phyloP scores from a whole-genome alignment of 192 early-diverging fungal genomes.

The Coemansia erecta region DNA sequence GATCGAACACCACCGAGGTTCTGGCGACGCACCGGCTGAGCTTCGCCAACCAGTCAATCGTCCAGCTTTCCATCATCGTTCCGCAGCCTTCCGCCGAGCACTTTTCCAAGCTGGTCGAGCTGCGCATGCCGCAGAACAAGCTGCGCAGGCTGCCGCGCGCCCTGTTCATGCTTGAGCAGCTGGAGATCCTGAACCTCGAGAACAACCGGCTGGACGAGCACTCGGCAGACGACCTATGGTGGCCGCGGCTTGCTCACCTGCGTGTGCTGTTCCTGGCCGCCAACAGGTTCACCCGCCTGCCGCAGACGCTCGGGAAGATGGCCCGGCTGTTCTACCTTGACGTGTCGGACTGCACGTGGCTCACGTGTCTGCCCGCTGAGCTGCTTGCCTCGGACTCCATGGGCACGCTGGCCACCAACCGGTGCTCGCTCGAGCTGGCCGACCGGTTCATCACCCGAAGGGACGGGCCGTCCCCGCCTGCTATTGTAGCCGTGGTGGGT shows the following conservation, averaged over 20 bases:
- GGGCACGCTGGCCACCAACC: conserved; percentile 30
- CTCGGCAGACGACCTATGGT: conserved; percentile 11
- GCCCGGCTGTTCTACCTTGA: conserved; percentile 42
- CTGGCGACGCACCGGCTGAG: conserved; percentile 43
- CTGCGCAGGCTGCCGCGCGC: conserved; percentile 23
- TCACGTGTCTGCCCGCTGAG: conserved; percentile 28
- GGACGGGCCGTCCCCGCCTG: no score
- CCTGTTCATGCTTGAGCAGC: conserved; percentile 32
- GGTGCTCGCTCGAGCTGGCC: conserved; percentile 10
- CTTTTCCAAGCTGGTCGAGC: conserved; percentile 28
- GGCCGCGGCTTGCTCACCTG: conserved; percentile 20
- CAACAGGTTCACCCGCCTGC: conserved; percentile 30
- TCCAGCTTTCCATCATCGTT: conserved; percentile 11
- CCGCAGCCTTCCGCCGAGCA: conserved; percentile 21
- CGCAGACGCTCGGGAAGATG: conserved; percentile 32
- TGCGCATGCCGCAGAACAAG: conserved; percentile 48
- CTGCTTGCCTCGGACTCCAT: conserved; percentile 25
- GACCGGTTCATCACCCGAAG: neutral
- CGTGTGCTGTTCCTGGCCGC: conserved; percentile 37
- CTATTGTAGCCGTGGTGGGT: no score
- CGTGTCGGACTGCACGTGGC: conserved; percentile 30
- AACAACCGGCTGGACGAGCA: conserved; percentile 32
- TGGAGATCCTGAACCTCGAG: conserved; percentile 49
- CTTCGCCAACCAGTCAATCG: conserved; percentile 38
- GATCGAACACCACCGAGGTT: conserved; percentile 29